Conservation (phyloP, 2,329 filamentous ascomycete genomes). For the Trichocomaceae sp. region DNA sequence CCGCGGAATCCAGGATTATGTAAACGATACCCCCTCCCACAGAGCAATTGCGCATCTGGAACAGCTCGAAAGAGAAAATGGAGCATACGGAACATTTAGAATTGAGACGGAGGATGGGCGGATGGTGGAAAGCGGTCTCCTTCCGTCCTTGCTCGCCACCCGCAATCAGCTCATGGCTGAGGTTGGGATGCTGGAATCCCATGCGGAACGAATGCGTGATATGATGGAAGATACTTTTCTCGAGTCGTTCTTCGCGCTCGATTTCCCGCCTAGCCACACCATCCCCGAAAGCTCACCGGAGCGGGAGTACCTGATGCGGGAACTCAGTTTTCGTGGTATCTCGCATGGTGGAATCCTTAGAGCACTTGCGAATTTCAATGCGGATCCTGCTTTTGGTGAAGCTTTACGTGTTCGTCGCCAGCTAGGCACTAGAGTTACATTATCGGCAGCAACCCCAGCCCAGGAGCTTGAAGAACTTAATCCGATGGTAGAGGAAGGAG, state of each 20-base stretch:
- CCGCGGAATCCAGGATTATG: constrained; percentile 23
- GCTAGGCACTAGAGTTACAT: constrained; percentile 33
- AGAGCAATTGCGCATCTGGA: constrained; percentile 35
- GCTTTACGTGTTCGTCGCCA: constrained; percentile 32
- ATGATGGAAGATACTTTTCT: constrained; percentile 41
- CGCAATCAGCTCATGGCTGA: constrained; percentile 38
- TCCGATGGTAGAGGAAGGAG: constrained; percentile 20
- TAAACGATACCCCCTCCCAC: constrained; percentile 28
- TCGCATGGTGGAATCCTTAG: constrained; percentile 32
- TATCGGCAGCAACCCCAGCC: constrained; percentile 21
- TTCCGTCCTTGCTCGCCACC: constrained; percentile 38
- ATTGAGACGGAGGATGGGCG: constrained; percentile 38
- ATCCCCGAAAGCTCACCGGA: constrained; percentile 29
- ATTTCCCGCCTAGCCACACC: constrained; percentile 33
- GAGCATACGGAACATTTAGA: constrained; percentile 38
- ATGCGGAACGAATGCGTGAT: constrained; percentile 37
- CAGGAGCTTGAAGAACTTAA: constrained; percentile 17
- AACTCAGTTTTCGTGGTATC: constrained; percentile 35
- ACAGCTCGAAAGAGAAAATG: constrained; percentile 34
- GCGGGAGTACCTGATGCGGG: constrained; percentile 31
- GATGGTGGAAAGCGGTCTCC: constrained; percentile 35
- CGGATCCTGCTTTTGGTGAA: constrained; percentile 34
- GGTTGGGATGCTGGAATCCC: constrained; percentile 31
- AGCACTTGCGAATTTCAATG: constrained; percentile 34
- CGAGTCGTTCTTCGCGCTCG: constrained; percentile 37